Percentiles rank a stretch among this genome's conserved stretches.
Evolutionary conservation across 2,329 filamentous ascomycete species (phyloP).

Genomic region (Hypoxylon rubiginosum): DNA sequence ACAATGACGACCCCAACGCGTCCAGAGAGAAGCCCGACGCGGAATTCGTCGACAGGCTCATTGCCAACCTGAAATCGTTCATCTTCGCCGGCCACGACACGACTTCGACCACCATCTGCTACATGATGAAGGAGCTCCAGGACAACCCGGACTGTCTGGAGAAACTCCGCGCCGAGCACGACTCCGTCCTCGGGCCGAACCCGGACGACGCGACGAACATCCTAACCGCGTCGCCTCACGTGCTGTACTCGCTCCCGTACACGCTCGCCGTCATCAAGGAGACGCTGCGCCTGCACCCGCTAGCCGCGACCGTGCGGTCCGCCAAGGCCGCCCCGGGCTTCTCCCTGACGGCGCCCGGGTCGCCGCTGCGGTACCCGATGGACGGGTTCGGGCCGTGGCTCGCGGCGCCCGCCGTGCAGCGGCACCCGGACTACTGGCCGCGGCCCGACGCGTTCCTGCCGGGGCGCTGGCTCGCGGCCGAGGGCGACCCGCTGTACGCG

Average conservation of each 20-base stretch:
- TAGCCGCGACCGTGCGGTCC: slow-evolving; percentile 47
- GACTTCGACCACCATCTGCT: slow-evolving; percentile 54
- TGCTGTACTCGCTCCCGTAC: slow-evolving; percentile 54
- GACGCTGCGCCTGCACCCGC: slow-evolving; percentile 52
- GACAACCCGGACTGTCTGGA: slow-evolving; percentile 50
- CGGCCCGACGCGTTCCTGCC: slow-evolving; percentile 54
- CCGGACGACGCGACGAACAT: slow-evolving; percentile 40
- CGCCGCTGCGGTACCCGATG: slow-evolving; percentile 45
- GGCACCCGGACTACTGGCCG: slow-evolving; percentile 50
- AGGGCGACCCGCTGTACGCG: slow-evolving; percentile 48
- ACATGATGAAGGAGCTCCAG: slow-evolving; percentile 51
- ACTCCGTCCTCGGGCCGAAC: slow-evolving; percentile 52
- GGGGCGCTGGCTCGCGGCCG: slow-evolving; percentile 50
- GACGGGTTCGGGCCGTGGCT: slow-evolving; percentile 49
- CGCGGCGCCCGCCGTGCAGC: slow-evolving; percentile 42
- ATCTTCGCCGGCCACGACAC: slow-evolving; percentile 57
- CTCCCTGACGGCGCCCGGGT: slow-evolving; percentile 42
- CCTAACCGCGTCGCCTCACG: slow-evolving; percentile 42
- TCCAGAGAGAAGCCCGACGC: slow-evolving; percentile 40
- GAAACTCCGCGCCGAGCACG: slow-evolving; percentile 55
- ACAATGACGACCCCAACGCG: slow-evolving; percentile 42
- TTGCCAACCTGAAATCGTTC: slow-evolving; percentile 55
- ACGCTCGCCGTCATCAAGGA: slow-evolving; percentile 57
- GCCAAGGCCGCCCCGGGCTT: slow-evolving; percentile 39
- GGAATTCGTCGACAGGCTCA: slow-evolving; percentile 48